Evolutionary conservation across 2,329 filamentous ascomycete genomes (phyloP), one percentile per base, ranked within the genome.

Genomic region (Kalaharituber pfeilii): DNA sequence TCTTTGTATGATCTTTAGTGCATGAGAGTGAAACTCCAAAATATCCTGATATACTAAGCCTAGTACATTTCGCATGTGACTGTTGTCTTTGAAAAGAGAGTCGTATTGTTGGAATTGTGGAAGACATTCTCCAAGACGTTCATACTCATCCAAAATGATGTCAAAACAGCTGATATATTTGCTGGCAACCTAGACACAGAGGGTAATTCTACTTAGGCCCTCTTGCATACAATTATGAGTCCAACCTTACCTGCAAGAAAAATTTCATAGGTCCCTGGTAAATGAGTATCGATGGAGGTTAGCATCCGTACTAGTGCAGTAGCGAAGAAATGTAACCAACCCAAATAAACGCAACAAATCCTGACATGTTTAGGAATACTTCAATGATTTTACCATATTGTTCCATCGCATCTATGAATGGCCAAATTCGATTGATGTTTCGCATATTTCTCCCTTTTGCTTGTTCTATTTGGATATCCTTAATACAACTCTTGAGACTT

Each of bases 111-210:
- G 11, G 1, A 72, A 56, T 3, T 68, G 57, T 9, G 69, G 69
- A 0, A 71, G 60, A 3, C 65, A 59, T 51, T 71, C 69, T 5
- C 67, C 67, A 52, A 72, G 67, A 4, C 64, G 58, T 44, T 67
- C 56, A 56, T 71, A 71, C 0, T 68, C 68, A 44, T 68, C 65
- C 1, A 71, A 56, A 1, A 71, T 42, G 3, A 57, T 60, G n/a
- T 71, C 66, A 47, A 71, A 69, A 5, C 62, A 62, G 0, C 69
- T 67, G 1, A 58, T 29, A 54, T 63, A 66, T 9, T 62, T 66
- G 51, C 57, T 65, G 1, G 68, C 65, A 52, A 66, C 64, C 62
- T 65, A n/a, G n/a, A n/a, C n/a, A n/a, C n/a, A n/a, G n/a, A n/a
- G n/a, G n/a, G n/a, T n/a, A n/a, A n/a, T n/a, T n/a, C n/a, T n/a